Conservation (phyloP, 331 rosid genomes). For the Saraca asoca region DNA sequence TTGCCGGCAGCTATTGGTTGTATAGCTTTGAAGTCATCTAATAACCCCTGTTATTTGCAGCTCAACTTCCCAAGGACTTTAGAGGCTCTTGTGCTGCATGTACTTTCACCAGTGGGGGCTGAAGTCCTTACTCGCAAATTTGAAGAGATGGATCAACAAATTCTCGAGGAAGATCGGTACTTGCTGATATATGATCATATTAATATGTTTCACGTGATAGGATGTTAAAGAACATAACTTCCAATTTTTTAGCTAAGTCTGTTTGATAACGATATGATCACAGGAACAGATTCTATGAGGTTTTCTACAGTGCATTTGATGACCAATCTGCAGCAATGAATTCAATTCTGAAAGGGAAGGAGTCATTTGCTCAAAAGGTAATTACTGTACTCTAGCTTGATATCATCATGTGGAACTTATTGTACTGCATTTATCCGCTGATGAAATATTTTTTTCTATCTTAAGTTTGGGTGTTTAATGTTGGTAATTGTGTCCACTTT, state of each 20-base stretch:
- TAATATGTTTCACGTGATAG: constrained; percentile 17
- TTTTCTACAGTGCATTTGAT: constrained; percentile 81
- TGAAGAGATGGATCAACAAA: constrained; percentile 80
- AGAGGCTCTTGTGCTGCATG: constrained; percentile 88
- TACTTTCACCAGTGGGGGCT: constrained; percentile 83
- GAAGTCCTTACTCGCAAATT: constrained; percentile 89
- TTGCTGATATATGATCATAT: constrained; percentile 31
- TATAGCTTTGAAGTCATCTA: constrained; percentile 25
- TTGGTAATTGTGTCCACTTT: background rate
- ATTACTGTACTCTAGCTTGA: constrained; percentile 41
- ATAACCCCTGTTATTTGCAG: constrained; percentile 50
- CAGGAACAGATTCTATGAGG: constrained; percentile 72
- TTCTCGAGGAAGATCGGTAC: constrained; percentile 70
- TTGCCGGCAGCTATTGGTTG: constrained; percentile 23
- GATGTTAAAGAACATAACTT: constrained; percentile 34
- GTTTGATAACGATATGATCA: constrained; percentile 24
- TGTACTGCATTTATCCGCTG: constrained; percentile 43
- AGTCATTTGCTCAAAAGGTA: constrained; percentile 83
- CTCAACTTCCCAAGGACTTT: constrained; percentile 82
- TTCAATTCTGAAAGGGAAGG: constrained; percentile 82
- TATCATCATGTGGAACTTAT: constrained; percentile 34
- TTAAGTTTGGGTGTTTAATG: background rate
- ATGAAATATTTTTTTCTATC: background rate
- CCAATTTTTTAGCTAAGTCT: constrained; percentile 20
- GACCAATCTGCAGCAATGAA: constrained; percentile 85